Percentiles rank a stretch among this genome's conserved stretches.
These are phyloP conservation scores for Coprinopsis marcescibilis DNA, from an alignment of 768 basidiomycete species.

Conservation along the genomic window DNA sequence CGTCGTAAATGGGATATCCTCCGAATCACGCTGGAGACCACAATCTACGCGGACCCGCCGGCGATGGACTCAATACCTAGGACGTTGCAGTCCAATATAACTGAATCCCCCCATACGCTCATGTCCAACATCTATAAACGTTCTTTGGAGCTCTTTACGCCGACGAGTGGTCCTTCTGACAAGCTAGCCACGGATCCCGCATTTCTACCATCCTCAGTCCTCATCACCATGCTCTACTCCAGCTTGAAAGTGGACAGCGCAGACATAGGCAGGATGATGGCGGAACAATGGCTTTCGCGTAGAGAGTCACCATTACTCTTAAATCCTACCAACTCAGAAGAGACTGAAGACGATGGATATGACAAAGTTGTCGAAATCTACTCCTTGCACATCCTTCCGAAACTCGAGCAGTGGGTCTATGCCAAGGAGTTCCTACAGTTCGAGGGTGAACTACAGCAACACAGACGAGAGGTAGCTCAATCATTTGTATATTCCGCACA, in stretches of 20 bases:
- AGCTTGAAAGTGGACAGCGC: conserved; percentile 62
- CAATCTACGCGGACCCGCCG: conserved; percentile 56
- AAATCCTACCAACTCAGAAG: conserved; percentile 12
- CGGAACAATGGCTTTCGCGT: conserved; percentile 75
- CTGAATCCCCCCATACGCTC: conserved; percentile 55
- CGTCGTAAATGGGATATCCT: conserved; percentile 86
- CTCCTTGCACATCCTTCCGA: conserved; percentile 65
- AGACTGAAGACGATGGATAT: conserved; percentile 49
- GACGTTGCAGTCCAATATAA: conserved; percentile 43
- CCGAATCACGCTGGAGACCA: conserved; percentile 76
- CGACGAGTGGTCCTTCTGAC: conserved; percentile 28
- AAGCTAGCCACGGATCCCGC: conserved; percentile 39
- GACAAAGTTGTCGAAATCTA: conserved; percentile 74
- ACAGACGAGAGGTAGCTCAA: conserved; percentile 46
- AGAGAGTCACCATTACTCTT: conserved; percentile 34
- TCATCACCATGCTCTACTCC: conserved; percentile 65
- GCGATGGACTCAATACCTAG: conserved; percentile 42
- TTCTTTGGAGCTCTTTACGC: conserved; percentile 66
- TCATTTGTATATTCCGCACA: neutral
- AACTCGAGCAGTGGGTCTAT: conserved; percentile 75
- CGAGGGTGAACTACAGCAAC: conserved; percentile 55
- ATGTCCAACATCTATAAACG: conserved; percentile 53
- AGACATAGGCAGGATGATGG: conserved; percentile 55
- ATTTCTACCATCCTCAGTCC: conserved; percentile 62
- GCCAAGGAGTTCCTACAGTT: conserved; percentile 70